phyloP scores from a whole-genome alignment of 768 basidiomycete genomes.

The Coprinellus micaceus region DNA sequence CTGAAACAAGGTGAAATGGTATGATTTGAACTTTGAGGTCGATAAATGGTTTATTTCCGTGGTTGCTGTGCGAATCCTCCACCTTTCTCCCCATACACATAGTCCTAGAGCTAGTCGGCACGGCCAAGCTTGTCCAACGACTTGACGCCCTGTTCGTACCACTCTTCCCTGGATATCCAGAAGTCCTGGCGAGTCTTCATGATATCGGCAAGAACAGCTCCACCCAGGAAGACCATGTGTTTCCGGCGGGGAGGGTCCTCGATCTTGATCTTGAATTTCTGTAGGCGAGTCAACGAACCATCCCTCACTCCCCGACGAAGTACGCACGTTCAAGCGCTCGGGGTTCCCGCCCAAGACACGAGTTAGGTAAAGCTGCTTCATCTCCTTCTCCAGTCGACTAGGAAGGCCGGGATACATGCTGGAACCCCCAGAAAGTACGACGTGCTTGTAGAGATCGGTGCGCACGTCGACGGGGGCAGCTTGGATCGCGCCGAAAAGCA shows the following conservation, averaged over 20 bases:
- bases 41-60: no score
- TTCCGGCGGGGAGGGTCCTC: conserved; percentile 98
- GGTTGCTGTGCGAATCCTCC: no score
- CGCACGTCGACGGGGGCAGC: conserved; percentile 86
- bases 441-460: conserved; percentile 92
- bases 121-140: conserved; percentile 85
- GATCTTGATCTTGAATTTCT: conserved; percentile 99
- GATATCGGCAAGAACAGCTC: conserved; percentile 97
- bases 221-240: conserved; percentile 99
- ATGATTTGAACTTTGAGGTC: no score
- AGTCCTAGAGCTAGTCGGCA: conserved; percentile 50
- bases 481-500: conserved; percentile 97
- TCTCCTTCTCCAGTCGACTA: conserved; percentile 95
- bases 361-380: conserved; percentile 97
- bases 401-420: conserved; percentile 99
- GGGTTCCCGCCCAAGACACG: conserved; percentile 85
- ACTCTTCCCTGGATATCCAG: conserved; percentile 93
- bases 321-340: conserved; percentile 76
- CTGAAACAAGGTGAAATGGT: no score
- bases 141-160: conserved; percentile 85
- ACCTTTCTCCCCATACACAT: no score
- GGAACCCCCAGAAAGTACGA: conserved; percentile 97
- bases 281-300: conserved; percentile 3
- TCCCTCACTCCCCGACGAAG: not conserved
- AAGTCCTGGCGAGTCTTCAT: conserved; percentile 95